Evolutionary conservation across 1,139 yeast genomes (phyloP), one percentile per base, ranked within the genome.

Genomic region (Zygosaccharomyces sapae): DNA sequence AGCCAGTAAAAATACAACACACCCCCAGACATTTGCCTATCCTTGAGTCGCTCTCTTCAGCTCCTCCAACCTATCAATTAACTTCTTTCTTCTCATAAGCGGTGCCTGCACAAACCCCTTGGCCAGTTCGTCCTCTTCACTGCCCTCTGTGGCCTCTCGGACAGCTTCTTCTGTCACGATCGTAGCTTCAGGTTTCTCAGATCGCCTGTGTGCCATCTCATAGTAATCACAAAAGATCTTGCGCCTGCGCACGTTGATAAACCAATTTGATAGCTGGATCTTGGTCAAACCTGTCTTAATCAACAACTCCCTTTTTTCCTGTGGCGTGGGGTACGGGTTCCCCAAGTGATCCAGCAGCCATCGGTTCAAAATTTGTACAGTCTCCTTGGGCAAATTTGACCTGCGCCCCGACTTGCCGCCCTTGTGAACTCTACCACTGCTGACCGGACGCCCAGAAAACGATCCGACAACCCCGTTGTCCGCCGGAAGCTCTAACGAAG

Each of bases 231-330:
- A 55, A 36, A 70, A 70, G 8, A 88, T 79, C 65, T 87, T 83
- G 60, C 98, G 74, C 62, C 97, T 76, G 63, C 98, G 77, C 25
- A 96, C 97, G 67, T 92, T 92, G 60, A 92, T 92, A 64, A 92
- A 92, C 97, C 98, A 92, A 66, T 92, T 92, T 54, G 94, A 83
- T 52, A 92, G 76, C 67, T 92, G 98, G 57, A 89, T 95, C 66
- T 86, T 81, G 52, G 90, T 86, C 60, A 92, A 76, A 0, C 97
- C 96, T 0, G 98, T 92, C 62, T 80, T 77, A 58, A 77, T 73
- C 75, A 89, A 80, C 55, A 92, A 73, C 58, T 84, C 86, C 55
- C 80, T 76, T 70, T 92, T 92, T 62, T 90, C 97, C 54, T 85
- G 84, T 44, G 90, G 86, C 52, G 89, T 86, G 4, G 98, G 98